These are phyloP conservation scores for Thielaviopsis musarum DNA, from an alignment of 2,329 filamentous ascomycete genomes.

Conservation along the genomic window DNA sequence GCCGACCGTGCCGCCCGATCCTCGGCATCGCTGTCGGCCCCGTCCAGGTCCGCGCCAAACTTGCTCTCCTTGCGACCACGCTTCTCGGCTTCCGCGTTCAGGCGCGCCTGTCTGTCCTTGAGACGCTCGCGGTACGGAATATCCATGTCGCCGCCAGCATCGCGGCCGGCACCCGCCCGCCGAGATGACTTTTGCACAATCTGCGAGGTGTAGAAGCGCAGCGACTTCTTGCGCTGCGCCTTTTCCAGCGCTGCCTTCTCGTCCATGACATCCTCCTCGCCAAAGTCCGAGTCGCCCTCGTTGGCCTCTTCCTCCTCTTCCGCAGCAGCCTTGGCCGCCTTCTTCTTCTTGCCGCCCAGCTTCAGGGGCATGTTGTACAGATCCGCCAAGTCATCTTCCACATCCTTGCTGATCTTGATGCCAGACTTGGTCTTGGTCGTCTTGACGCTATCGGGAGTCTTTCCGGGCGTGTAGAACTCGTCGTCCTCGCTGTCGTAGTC, in stretches of 20 bases:
- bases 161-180: conserved; percentile 53
- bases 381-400: conserved; percentile 54
- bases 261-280: conserved; percentile 70
- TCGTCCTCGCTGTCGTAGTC: conserved; percentile 17
- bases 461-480: conserved; percentile 13
- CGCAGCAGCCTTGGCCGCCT: conserved; percentile 23
- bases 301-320: conserved; percentile 23
- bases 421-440: conserved; percentile 25
- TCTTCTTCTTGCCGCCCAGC: conserved; percentile 28
- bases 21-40: conserved; percentile 29
- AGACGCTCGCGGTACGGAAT: conserved; percentile 80
- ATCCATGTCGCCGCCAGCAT: conserved; percentile 64
- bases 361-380: conserved; percentile 44
- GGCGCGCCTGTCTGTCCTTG: conserved; percentile 65
- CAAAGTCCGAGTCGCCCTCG: conserved; percentile 72
- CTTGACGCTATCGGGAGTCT: conserved; percentile 15
- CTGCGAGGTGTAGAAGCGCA: conserved; percentile 96
- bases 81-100: conserved; percentile 77
- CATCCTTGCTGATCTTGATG: conserved; percentile 37
- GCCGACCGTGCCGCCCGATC: conserved; percentile 20
- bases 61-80: conserved; percentile 52
- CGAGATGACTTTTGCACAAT: conserved; percentile 90
- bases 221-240: conserved; percentile 71
- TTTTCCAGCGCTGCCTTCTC: conserved; percentile 72
- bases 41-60: conserved; percentile 48